These are phyloP conservation scores for Dioscorea zingiberensis DNA, from an alignment of 106 monocot genomes.

Conservation along the genomic window DNA sequence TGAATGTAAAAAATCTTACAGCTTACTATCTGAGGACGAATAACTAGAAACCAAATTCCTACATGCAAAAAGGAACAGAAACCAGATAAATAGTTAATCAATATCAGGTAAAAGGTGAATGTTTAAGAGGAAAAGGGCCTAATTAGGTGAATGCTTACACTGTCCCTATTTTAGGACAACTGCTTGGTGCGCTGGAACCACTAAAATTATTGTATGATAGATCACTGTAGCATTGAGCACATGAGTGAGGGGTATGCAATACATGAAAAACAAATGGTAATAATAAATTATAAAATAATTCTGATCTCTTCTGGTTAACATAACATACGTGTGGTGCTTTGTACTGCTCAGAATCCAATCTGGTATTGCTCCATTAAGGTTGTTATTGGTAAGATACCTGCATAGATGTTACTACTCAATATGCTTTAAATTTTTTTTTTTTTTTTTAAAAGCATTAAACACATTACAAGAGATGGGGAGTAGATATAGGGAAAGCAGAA, in stretches of 20 bases:
- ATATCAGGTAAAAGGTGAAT: no score
- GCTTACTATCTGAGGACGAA: constrained; percentile 21
- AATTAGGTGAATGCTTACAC: constrained; percentile 25
- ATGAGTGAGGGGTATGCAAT: no score
- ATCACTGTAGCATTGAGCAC: constrained; percentile 44
- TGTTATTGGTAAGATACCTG: constrained; percentile 77
- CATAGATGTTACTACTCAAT: not conserved
- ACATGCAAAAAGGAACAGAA: constrained; percentile 6
- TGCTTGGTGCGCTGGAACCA: constrained; percentile 21
- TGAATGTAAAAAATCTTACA: constrained; percentile 12
- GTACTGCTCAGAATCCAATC: constrained; percentile 49
- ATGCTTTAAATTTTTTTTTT: no score
- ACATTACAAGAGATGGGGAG: constrained; percentile 1
- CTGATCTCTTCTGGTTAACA: not conserved
- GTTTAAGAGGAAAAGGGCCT: not conserved
- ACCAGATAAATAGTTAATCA: not conserved
- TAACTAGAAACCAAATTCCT: constrained; percentile 46
- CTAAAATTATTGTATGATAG: constrained; percentile 74
- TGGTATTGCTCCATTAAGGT: constrained; percentile 63
- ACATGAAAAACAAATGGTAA: not conserved
- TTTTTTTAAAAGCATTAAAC: not conserved
- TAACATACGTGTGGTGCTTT: constrained; percentile 37
- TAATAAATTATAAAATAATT: not conserved
- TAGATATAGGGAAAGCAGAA: no score
- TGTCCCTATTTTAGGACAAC: constrained; percentile 28